Base-by-base conservation (phyloP, 2,329 filamentous ascomycete genomes). In the Alternaria infectoria region DNA sequence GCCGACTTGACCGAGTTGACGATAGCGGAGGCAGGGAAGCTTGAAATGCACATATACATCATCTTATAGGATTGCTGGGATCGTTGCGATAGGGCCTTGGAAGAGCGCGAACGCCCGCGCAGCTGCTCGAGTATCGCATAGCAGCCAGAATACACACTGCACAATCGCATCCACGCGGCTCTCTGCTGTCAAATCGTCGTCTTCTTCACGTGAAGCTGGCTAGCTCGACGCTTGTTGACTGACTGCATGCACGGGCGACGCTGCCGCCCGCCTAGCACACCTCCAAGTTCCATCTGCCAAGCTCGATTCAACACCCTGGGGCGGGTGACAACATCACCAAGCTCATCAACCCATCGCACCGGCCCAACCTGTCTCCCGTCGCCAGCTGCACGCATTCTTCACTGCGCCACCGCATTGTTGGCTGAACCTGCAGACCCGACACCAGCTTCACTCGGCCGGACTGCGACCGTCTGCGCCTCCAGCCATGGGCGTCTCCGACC, bases 401-500 rank as follows among this genome's bases (percentile, higher is more conserved):
- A 19, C 60, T 43, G 47, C 59, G 54, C 46, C 25, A 49, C 61
- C 52, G 56, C 23, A 44, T 54, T 32, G 9, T 40, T 15, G 46
- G 26, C n/a, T 19, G 28, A 32, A 30, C 12, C 51, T 45, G 58
- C 45, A 49, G 49, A 15, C 12, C 61, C 57, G 45, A 54, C 36
- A 54, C 56, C 61, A 50, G 44, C 40, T 26, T 17, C 46, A 52
- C 50, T 63, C 64, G 66, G 64, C 58, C 64, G 52, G 68, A 70
- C 73, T 70, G 65, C 67, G 67, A 74, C 19, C 71, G 68, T 65
- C 69, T 66, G 68, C 67, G 74, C 68, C 50, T 19, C 30, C 32
- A 54, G 44, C 51, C 69, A 81, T 81, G 77, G 77, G 76, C 64
- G 67, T 80, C 62, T 75, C 77, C 65, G 68, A 68, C 66, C 64